Percentiles rank a stretch among this genome's conserved stretches.
Evolutionary conservation across 2,329 filamentous ascomycete genomes (phyloP).

Genomic region (Fusarium secorum): DNA sequence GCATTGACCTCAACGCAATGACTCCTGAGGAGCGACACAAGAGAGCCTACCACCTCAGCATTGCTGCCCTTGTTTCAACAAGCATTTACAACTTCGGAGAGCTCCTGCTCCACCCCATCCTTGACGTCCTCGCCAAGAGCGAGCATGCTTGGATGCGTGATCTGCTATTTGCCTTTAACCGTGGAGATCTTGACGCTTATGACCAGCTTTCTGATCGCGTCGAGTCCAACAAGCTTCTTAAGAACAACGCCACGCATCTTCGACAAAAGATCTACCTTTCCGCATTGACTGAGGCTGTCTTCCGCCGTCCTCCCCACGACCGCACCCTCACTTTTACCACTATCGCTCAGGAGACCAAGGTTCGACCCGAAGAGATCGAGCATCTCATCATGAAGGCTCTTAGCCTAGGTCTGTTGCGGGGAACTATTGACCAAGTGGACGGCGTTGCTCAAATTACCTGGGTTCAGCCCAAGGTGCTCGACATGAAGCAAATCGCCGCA

Average conservation of each 20-base stretch:
- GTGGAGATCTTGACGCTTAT: conserved; percentile 88
- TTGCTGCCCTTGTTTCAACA: conserved; percentile 91
- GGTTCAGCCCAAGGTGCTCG: conserved; percentile 98
- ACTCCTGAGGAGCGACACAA: conserved; percentile 77
- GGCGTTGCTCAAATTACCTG: conserved; percentile 95
- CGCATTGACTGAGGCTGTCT: conserved; percentile 93
- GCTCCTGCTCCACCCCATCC: conserved; percentile 95
- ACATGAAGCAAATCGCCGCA: conserved; percentile 91
- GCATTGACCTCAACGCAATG: conserved; percentile 83
- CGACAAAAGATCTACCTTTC: conserved; percentile 99
- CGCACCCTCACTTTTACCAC: conserved; percentile 91
- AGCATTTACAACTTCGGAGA: conserved; percentile 99
- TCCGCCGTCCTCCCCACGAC: conserved; percentile 94
- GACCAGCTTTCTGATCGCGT: conserved; percentile 84
- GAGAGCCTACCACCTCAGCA: conserved; percentile 90
- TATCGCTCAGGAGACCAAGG: conserved; percentile 92
- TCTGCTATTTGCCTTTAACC: conserved; percentile 97
- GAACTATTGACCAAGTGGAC: conserved; percentile 95
- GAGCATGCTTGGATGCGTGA: conserved; percentile 88
- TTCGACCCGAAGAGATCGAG: conserved; percentile 90
- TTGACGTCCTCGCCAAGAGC: conserved; percentile 77
- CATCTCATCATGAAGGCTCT: conserved; percentile 99
- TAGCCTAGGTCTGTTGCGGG: conserved; percentile 86
- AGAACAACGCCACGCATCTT: conserved; percentile 81
- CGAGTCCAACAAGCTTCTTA: conserved; percentile 78